Evolutionary conservation across 1,139 yeast genomes (phyloP).

Genomic region (Saccharomyces hybrid): DNA sequence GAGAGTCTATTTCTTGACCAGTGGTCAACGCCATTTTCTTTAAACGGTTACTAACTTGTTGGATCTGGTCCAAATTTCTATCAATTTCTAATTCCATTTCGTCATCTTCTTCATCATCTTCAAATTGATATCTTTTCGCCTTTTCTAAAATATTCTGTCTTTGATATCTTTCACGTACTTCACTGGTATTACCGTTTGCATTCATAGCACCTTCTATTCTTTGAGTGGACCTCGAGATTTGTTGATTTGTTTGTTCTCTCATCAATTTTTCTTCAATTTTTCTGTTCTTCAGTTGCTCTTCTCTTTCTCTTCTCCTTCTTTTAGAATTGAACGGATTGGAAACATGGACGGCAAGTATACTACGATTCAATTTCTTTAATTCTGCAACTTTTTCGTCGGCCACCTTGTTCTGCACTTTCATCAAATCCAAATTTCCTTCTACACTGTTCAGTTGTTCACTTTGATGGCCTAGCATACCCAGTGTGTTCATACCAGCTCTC

Average conservation of each 20-base stretch:
- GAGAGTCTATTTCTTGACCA: constrained; percentile 45
- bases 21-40: constrained; percentile 45
- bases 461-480: constrained; percentile 90
- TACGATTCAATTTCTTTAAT: constrained; percentile 69
- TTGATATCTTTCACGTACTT: constrained; percentile 31
- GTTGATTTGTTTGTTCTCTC: constrained; percentile 39
- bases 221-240: constrained; percentile 41
- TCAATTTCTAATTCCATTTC: constrained; percentile 54
- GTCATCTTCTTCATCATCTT: constrained; percentile 54
- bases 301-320: constrained; percentile 66
- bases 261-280: constrained; percentile 50
- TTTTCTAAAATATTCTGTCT: constrained; percentile 34
- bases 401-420: constrained; percentile 72
- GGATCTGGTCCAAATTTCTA: constrained; percentile 44
- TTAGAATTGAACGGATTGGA: constrained; percentile 83
- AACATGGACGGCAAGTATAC: constrained; percentile 75
- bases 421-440: constrained; percentile 67
- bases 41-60: constrained; percentile 42
- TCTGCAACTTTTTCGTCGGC: constrained; percentile 82
- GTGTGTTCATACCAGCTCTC: constrained; percentile 77
- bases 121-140: constrained; percentile 46
- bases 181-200: constrained; percentile 29
- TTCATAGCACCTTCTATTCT: constrained; percentile 40
- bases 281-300: constrained; percentile 59
- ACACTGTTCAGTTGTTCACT: constrained; percentile 75